A percentile compares a stretch with the other conserved stretches of the same genome.
These are phyloP conservation scores for Parasitella parasitica DNA, from an alignment of 371 early-diverging fungal genomes.

Conservation along the genomic window DNA sequence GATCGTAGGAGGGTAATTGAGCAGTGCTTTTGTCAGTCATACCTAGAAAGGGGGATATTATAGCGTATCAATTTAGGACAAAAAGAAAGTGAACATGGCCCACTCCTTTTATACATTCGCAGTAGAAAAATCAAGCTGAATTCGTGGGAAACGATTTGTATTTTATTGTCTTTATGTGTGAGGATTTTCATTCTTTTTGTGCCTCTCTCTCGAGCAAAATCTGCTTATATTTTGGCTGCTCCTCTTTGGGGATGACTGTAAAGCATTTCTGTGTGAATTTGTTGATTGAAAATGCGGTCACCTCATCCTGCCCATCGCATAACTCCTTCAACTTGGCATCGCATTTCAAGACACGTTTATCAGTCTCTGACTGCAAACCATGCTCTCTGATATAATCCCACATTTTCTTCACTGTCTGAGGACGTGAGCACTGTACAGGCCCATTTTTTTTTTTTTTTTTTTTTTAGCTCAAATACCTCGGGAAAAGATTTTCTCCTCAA, in stretches of 20 bases:
- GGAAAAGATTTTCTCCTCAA: background rate
- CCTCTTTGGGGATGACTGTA: conserved; percentile 15
- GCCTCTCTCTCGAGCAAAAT: conserved; percentile 6
- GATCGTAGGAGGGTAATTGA: conserved; percentile 21
- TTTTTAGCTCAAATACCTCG: background rate
- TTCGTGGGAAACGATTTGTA: background rate
- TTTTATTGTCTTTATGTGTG: background rate
- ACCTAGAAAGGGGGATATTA: too few species aligned
- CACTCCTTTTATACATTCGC: background rate
- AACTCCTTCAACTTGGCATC: conserved; percentile 37
- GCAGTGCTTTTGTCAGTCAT: background rate
- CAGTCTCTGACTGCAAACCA: conserved; percentile 39
- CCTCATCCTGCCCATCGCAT: conserved; percentile 7
- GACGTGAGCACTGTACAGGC: conserved; percentile 37
- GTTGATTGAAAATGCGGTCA: conserved; percentile 17
- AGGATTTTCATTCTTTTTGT: background rate
- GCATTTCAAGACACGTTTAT: conserved; percentile 39
- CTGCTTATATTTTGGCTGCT: conserved; percentile 7
- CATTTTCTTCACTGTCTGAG: conserved; percentile 44
- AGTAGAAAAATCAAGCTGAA: background rate
- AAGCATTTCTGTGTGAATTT: conserved; percentile 17
- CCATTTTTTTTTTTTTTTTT: too few species aligned
- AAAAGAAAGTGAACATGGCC: background rate
- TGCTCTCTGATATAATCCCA: conserved; percentile 52
- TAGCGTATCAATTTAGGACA: too few species aligned